Evolutionary conservation across 2,329 filamentous ascomycete species (phyloP).

Genomic region (Exophiala alcalophila): DNA sequence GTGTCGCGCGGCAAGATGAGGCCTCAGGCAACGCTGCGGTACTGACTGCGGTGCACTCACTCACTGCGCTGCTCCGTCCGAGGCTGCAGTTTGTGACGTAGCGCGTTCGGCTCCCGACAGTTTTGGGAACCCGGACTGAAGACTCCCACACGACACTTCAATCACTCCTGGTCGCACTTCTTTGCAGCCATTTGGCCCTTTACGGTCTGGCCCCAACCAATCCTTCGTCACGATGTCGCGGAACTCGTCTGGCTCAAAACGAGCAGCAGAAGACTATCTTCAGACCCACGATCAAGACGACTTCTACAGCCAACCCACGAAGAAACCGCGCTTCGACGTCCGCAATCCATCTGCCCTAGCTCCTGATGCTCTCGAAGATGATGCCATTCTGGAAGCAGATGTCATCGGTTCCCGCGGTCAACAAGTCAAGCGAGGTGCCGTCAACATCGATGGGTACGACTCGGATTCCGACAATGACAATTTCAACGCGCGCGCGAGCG

Average conservation of each 20-base stretch:
- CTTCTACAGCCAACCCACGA: slow-evolving; percentile 47
- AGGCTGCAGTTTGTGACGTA: slow-evolving; percentile 5
- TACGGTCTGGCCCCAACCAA: no score
- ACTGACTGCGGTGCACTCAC: no score
- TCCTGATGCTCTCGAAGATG: slow-evolving; percentile 71
- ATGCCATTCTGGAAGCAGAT: slow-evolving; percentile 80
- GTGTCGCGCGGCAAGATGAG: no score
- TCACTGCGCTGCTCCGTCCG: no score
- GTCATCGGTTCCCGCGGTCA: slow-evolving; percentile 75
- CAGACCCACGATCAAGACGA: slow-evolving; percentile 62
- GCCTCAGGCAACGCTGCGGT: no score
- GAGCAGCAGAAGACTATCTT: slow-evolving; percentile 76
- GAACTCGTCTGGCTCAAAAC: slow-evolving; percentile 58
- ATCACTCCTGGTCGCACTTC: no score
- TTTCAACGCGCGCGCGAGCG: slow-evolving; percentile 71
- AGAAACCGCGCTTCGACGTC: slow-evolving; percentile 88
- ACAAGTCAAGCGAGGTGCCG: slow-evolving; percentile 82
- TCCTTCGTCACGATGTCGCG: slow-evolving; percentile 6
- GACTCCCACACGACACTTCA: no score
- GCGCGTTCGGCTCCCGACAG: no score
- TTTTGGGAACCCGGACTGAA: no score
- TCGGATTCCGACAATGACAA: slow-evolving; percentile 90
- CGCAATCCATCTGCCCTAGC: slow-evolving; percentile 92
- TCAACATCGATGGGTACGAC: slow-evolving; percentile 96
- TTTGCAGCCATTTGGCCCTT: background rate